Conservation (phyloP, 23 red algal species). For the Cyanidiococcus yangmingshanensis region DNA sequence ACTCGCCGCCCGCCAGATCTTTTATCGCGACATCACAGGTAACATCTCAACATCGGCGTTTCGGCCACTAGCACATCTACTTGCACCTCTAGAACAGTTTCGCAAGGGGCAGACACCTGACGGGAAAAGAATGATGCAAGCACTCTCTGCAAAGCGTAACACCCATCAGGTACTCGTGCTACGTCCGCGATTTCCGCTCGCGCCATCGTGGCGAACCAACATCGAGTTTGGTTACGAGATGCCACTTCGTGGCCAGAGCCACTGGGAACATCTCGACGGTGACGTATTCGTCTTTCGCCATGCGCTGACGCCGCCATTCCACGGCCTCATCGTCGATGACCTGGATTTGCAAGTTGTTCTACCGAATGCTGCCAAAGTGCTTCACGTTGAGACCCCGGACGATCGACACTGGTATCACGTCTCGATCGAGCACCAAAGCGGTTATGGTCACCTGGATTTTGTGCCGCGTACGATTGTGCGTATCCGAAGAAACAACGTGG, state of each 20-base stretch:
- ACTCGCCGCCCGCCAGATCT: background rate
- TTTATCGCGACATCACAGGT: slow-evolving; percentile 13
- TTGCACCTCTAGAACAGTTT: background rate
- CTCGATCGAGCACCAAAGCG: background rate
- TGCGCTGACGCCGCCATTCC: background rate
- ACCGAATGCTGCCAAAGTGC: background rate
- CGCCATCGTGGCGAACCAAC: background rate
- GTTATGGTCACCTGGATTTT: background rate
- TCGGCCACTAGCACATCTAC: background rate
- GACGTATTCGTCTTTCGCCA: background rate
- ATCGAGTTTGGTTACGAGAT: slow-evolving; percentile 13
- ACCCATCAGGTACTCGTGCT: slow-evolving; percentile 6
- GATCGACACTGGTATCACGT: background rate
- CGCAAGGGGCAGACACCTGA: background rate
- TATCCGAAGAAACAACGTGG: background rate
- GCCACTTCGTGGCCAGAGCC: background rate
- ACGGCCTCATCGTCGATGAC: slow-evolving; percentile 14
- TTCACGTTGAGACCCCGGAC: background rate
- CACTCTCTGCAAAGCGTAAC: background rate
- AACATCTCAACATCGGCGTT: slow-evolving; percentile 10
- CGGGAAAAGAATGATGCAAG: background rate
- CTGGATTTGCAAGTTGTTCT: slow-evolving; percentile 1
- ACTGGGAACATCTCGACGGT: background rate
- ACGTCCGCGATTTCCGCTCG: slow-evolving; percentile 3
- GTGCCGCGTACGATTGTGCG: slow-evolving; percentile 1